These are phyloP conservation scores for Globisporangium viniferum DNA, from an alignment of 352 stramenopile genomes.

Conservation along the genomic window DNA sequence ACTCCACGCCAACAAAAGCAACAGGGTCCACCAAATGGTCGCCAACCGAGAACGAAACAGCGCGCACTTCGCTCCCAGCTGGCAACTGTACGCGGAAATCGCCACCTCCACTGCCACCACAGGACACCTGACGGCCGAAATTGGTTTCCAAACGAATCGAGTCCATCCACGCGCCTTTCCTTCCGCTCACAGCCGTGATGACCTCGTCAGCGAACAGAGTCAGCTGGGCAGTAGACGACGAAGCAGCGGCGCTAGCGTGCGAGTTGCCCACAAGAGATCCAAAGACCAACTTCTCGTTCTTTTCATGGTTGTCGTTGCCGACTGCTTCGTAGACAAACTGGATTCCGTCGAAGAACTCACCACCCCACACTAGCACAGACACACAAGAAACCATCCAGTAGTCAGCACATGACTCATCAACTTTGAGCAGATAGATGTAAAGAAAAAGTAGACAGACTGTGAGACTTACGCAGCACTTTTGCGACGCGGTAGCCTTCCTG, in stretches of 20 bases:
- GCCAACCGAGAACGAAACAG: slow-evolving; percentile 54
- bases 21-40: slow-evolving; percentile 62
- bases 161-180: slow-evolving; percentile 78
- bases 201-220: slow-evolving; percentile 47
- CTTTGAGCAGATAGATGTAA: background rate
- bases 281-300: slow-evolving; percentile 18
- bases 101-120: slow-evolving; percentile 56
- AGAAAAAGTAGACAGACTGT: background rate
- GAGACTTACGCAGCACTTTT: slow-evolving; percentile 47
- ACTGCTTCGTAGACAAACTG: slow-evolving; percentile 54
- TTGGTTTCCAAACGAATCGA: slow-evolving; percentile 59
- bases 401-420: slow-evolving; percentile 6
- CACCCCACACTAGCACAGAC: slow-evolving; percentile 62
- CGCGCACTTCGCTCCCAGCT: slow-evolving; percentile 45
- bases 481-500: slow-evolving; percentile 55
- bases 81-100: slow-evolving; percentile 42
- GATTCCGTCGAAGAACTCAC: slow-evolving; percentile 66
- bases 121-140: slow-evolving; percentile 52
- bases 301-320: slow-evolving; percentile 13
- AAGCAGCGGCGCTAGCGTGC: slow-evolving; percentile 24
- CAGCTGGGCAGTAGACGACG: slow-evolving; percentile 32
- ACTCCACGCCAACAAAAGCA: slow-evolving; percentile 38
- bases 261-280: slow-evolving; percentile 55
- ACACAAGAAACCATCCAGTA: background rate
- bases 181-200: slow-evolving; percentile 43